A percentile compares a stretch with the other conserved stretches of the same genome.
These are phyloP conservation scores for Phaeoacremonium minimum DNA, from an alignment of 2,329 filamentous ascomycete genomes.

Conservation along the genomic window DNA sequence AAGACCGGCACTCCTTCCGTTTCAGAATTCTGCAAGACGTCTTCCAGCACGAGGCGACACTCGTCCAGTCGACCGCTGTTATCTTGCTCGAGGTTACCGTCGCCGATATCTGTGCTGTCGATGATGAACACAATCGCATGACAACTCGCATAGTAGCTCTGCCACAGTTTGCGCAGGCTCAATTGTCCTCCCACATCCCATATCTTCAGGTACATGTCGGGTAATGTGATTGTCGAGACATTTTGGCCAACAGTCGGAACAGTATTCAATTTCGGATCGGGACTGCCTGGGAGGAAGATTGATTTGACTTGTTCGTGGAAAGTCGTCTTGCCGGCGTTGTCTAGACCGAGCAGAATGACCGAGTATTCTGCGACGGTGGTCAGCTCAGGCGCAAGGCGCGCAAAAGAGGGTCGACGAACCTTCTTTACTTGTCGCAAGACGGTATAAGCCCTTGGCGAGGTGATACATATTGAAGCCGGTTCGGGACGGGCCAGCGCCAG, in stretches of 20 bases:
- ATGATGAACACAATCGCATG: constrained; percentile 98
- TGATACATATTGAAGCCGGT: constrained; percentile 75
- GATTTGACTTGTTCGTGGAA: constrained; percentile 96
- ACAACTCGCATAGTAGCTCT: constrained; percentile 88
- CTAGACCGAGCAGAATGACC: constrained; percentile 90
- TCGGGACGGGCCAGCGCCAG: too few relatives aligned
- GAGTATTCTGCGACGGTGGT: constrained; percentile 70
- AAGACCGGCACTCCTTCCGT: constrained; percentile 88
- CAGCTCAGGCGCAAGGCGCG: constrained; percentile 2
- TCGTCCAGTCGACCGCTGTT: constrained; percentile 68
- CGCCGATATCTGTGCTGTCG: constrained; percentile 88
- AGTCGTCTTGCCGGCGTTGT: constrained; percentile 98
- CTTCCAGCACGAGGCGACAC: constrained; percentile 84
- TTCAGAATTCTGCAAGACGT: constrained; percentile 81
- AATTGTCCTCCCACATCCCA: constrained; percentile 98
- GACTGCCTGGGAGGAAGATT: constrained; percentile 64
- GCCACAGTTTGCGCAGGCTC: constrained; percentile 84
- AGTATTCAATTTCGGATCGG: constrained; percentile 70
- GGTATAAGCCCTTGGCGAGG: constrained; percentile 88
- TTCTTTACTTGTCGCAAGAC: constrained; percentile 96
- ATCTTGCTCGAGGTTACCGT: constrained; percentile 61
- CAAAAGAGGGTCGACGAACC: constrained; percentile 43
- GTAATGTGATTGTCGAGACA: constrained; percentile 83
- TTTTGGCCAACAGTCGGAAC: constrained; percentile 98
- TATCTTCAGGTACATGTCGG: constrained; percentile 95